Evolutionary conservation across 1,284 basidiomycete genomes (phyloP).

Genomic region (Ceratobasidium sp.): DNA sequence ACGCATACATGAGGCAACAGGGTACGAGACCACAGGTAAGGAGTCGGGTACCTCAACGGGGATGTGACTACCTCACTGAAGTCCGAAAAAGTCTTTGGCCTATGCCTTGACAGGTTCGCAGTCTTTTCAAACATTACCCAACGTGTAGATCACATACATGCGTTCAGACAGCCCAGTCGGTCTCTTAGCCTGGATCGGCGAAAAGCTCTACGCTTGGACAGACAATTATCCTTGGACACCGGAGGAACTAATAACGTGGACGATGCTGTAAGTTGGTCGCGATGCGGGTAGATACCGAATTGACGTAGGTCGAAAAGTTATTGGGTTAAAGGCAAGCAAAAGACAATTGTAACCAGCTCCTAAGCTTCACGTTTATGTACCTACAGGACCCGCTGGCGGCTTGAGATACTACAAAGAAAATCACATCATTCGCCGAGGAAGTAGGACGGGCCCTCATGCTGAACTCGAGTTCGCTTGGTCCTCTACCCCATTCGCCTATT

Average conservation of each 20-base stretch:
- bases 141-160: not conserved
- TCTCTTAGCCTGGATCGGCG: constrained; percentile 45
- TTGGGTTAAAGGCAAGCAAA: constrained; percentile 20
- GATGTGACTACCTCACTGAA: not conserved
- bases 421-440: constrained; percentile 4
- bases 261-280: constrained; percentile 39
- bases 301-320: constrained; percentile 6
- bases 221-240: constrained; percentile 45
- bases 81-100: constrained; percentile 42
- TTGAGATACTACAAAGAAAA: constrained; percentile 44
- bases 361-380: not conserved
- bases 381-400: constrained; percentile 14
- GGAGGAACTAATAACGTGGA: constrained; percentile 45
- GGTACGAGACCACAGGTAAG: constrained; percentile 44
- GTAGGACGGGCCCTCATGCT: constrained; percentile 15
- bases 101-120: constrained; percentile 43
- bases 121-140: no score
- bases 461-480: constrained; percentile 39
- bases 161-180: constrained; percentile 43
- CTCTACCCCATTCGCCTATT: constrained; percentile 42
- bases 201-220: constrained; percentile 44
- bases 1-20: constrained; percentile 27
- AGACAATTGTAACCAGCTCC: not conserved
- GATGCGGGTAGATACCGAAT: not conserved
- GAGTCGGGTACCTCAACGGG: not conserved